phyloP scores from a whole-genome alignment of 2,329 filamentous ascomycete species.

The Epichloe aotearoae region DNA sequence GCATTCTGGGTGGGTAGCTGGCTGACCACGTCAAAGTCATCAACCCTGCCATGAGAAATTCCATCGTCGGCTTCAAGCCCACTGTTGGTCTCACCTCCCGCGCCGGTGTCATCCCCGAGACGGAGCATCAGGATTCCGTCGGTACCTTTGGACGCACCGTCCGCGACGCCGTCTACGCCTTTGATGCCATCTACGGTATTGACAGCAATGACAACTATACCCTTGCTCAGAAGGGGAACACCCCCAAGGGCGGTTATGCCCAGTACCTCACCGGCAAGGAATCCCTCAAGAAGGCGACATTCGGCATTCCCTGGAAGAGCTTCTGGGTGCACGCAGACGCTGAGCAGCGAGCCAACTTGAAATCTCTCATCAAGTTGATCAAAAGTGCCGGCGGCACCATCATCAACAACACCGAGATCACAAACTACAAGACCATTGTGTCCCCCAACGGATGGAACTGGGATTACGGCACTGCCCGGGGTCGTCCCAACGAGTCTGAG shows the following conservation, averaged over 20 bases:
- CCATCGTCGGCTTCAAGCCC: conserved; percentile 61
- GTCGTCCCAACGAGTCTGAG: conserved; percentile 58
- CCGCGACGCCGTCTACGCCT: conserved; percentile 50
- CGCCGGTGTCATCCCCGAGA: conserved; percentile 50
- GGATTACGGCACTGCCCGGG: conserved; percentile 50
- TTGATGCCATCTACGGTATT: conserved; percentile 55
- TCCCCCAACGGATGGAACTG: conserved; percentile 61
- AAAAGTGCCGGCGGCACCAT: conserved; percentile 50
- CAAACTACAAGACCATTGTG: conserved; percentile 47
- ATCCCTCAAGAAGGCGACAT: conserved; percentile 46
- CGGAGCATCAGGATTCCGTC: conserved; percentile 53
- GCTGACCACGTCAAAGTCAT: conserved; percentile 34
- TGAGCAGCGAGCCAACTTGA: conserved; percentile 41
- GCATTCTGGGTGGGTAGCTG: not conserved
- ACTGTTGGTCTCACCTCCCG: conserved; percentile 61
- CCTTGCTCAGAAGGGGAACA: conserved; percentile 37
- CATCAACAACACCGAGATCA: conserved; percentile 57
- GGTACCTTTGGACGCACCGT: conserved; percentile 56
- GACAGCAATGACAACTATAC: conserved; percentile 56
- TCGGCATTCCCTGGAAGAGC: conserved; percentile 58
- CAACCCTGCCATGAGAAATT: conserved; percentile 56
- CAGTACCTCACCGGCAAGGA: conserved; percentile 40
- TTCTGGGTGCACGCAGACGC: conserved; percentile 52
- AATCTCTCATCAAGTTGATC: conserved; percentile 35
- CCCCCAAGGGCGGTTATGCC: conserved; percentile 41